Evolutionary conservation across 75 land plant genomes (phyloP), one percentile per base, ranked within the genome.

Genomic region (Ceratopteris richardii): DNA sequence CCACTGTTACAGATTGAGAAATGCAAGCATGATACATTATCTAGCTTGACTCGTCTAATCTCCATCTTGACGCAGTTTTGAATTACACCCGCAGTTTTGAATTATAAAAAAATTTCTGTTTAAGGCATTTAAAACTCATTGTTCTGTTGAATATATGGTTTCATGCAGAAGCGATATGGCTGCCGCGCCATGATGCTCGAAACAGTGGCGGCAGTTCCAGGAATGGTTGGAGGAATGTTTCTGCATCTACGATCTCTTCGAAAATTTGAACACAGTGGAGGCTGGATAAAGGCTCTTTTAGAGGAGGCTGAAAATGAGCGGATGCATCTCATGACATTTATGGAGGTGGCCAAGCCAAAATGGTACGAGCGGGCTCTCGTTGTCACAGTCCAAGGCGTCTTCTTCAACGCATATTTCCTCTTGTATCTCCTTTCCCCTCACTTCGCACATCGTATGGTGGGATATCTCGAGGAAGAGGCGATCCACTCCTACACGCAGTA

Each of bases 271-370:
- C 90, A 80, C 67, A 85, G 86, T 56, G 90, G 92, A 1, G 93
- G 93, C 0, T 88, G 93, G 93, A 85, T 88, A 37, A 82, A 77
- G 31, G 79, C 81, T 5, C 85, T 88, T 26, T 66, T 88, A 10
- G 89, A 88, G 42, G 93, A 88, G 39, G 93, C 93, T 19, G 93
- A 88, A 60, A 88, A 88, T 58, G 93, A 88, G 63, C 50, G 93
- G 19, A 88, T 87, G 92, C 92, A 87, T 56, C 78, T 87, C 25
- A 87, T 87, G 92, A 87, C 92, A 2, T 87, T 87, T 74, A 84
- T 87, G 88, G 92, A 87, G 58, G 85, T 87, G 14, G 61, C 85
- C 11, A 31, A 87, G 55, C 92, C 92, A 18, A 70, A 56, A 47
- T 87, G 92, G 92, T 84, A 79, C 46, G 92, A 84, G 70, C 58